Evolutionary conservation across 768 basidiomycete genomes (phyloP), one percentile per base, ranked within the genome.

Genomic region (Leccinellum albellum): DNA sequence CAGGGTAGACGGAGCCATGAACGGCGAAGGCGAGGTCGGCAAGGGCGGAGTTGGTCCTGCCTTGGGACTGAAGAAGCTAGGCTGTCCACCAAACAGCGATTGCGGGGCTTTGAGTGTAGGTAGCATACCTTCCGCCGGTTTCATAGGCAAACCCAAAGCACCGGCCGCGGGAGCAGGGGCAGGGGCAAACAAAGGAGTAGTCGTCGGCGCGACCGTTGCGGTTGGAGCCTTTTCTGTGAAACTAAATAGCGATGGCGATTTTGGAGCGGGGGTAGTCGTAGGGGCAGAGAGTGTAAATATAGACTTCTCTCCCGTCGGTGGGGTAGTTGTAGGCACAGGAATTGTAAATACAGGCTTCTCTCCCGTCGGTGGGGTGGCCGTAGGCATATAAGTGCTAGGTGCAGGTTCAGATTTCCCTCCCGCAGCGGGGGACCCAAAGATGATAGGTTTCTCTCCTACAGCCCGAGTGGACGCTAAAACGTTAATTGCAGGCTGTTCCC

Each of bases 151-250:
- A 33, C 58, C 52, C 48, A 58, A 61, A 13, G 42, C 0, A 21
- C 17, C 29, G 9, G 9, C 9, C 37, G 4, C 3, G 3, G n/a
- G 29, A 58, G 28, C 51, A 51, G 50, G 31, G 67, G 51, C 48
- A 51, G 45, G 32, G 67, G 54, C 12, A 65, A 33, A n/a, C 63
- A 10, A 20, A 56, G 60, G 26, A 21, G 56, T 50, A 15, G 40
- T 48, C n/a, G 49, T 31, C 6, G 57, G 32, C 23, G 64, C 24
- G 51, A 51, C 24, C 51, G 54, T 53, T 58, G 46, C 9, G 6
- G 35, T 33, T 37, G 26, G 23, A 9, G 21, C 42, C 23, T 50
- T 61, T 14, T 57, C 53, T 26, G 48, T 12, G 23, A 46, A 37
- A 50, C 10, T 3, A 32, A 55, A 58, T 14, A 50, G 2, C 13